Evolutionary conservation across 495 filamentous ascomycete genomes (phyloP), one percentile per base, ranked within the genome.

Genomic region (Entonaema liquescens): DNA sequence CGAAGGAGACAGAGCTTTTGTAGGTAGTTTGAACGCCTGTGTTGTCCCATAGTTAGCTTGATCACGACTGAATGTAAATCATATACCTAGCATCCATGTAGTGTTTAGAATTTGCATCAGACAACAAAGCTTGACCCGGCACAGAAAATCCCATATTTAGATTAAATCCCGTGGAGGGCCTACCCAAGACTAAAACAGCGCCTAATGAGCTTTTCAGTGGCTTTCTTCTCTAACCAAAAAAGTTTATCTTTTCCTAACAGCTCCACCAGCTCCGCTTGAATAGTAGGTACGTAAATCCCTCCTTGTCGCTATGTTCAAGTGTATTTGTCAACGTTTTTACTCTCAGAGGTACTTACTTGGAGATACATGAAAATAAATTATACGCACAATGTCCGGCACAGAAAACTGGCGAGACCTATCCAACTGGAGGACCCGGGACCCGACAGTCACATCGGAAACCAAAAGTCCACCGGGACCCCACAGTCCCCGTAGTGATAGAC

Each of bases 331-430:
- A n/a, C n/a, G n/a, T n/a, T n/a, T n/a, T n/a, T n/a, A n/a, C n/a
- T n/a, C n/a, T n/a, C n/a, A n/a, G n/a, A n/a, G n/a, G n/a, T n/a
- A n/a, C n/a, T n/a, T n/a, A n/a, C n/a, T n/a, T n/a, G n/a, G n/a
- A n/a, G n/a, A n/a, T n/a, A n/a, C n/a, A n/a, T n/a, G n/a, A n/a
- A n/a, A n/a, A n/a, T n/a, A n/a, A n/a, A n/a, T n/a, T n/a, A n/a
- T n/a, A 19, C 5, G 17, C 13, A 55, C 13, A n/a, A 64, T 64
- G 67, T 33, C 67, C 11, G 47, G 11, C 26, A 36, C 44, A 25
- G 55, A 59, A 15, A 70, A 49, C 11, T 70, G 67, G 67, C 35
- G 55, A 28, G 54, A 60, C 11, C 29, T 29, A 8, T 65, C 67
- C 7, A 61, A 33, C 55, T 65, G 61, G 61, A 44, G 67, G 54